A percentile compares a stretch with the other conserved stretches of the same genome.
Evolutionary conservation across 2,329 filamentous ascomycete species (phyloP).

Genomic region (Hypoxylon sp.): DNA sequence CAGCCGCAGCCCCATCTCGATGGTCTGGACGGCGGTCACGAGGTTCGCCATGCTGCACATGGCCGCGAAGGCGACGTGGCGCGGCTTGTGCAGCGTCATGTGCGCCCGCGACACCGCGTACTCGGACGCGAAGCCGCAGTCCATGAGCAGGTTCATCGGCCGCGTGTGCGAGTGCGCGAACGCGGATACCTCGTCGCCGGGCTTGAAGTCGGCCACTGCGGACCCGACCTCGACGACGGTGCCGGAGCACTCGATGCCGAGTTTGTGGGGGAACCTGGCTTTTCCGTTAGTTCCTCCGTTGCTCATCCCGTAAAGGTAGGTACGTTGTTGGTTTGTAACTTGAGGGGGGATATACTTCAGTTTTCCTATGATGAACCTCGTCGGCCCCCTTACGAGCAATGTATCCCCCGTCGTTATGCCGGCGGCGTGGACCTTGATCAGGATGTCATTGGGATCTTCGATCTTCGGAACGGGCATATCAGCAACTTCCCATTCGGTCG

Average conservation of each 20-base stretch:
- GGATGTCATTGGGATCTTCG: conserved; percentile 57
- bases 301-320: too few species aligned
- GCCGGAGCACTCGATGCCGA: conserved; percentile 50
- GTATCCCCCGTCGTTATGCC: conserved; percentile 55
- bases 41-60: conserved; percentile 26
- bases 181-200: conserved; percentile 57
- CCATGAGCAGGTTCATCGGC: conserved; percentile 51
- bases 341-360: conserved; percentile 46
- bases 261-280: conserved; percentile 44
- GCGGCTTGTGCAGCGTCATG: conserved; percentile 53
- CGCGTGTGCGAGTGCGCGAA: conserved; percentile 44
- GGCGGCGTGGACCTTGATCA: conserved; percentile 57
- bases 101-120: conserved; percentile 55
- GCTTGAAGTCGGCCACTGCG: conserved; percentile 48
- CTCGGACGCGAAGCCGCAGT: conserved; percentile 56
- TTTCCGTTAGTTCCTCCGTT: not conserved
- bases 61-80: conserved; percentile 51
- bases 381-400: conserved; percentile 46
- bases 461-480: conserved; percentile 61
- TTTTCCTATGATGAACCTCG: conserved; percentile 45
- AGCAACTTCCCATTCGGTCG: conserved; percentile 55
- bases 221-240: conserved; percentile 50
- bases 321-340: too few species aligned
- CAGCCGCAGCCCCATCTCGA: conserved; percentile 56
- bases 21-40: conserved; percentile 60